Base-by-base conservation (phyloP, 352 stramenopile species). In the Phytophthora aleatoria region DNA sequence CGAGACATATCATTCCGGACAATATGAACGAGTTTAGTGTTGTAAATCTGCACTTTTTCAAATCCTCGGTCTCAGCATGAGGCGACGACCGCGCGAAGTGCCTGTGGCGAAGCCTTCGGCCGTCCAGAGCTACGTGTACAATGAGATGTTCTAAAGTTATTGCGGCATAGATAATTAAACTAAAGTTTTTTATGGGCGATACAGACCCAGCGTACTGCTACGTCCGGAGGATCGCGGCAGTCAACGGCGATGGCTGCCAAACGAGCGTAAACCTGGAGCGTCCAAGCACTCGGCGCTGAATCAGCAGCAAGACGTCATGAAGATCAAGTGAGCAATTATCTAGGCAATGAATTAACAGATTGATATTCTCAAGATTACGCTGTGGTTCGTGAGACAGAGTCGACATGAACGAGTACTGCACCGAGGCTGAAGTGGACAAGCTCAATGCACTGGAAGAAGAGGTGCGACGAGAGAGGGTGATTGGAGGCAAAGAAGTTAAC, bases 51-150 rank as follows among this genome's bases (percentile, higher is more conserved):
- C 39, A 45, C 38, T 41, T 38, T 58, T 30, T 47, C 26, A 43
- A 45, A 49, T 57, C 33, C 7, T 52, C 33, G n/a, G 30, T 56
- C 30, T 55, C 13, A 61, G 15, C 7, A 70, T 70, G 62, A 66
- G 31, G 49, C 62, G 41, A 16, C 30, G 62, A 52, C 83, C 81
- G 4, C 77, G 81, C 2, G 81, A 92, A 53, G 64, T 92, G 50
- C 83, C 83, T 0, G 61, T 87, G 39, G 52, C 64, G 38, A 89
- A 79, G 43, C 83, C 83, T 13, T 92, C 81, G 3, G 61, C 81
- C 12, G 74, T 70, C 39, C 74, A 87, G 50, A 68, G 38, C 52
- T 90, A 85, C 63, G 72, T 88, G 83, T 91, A 50, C 13, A 36
- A 15, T 27, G n/a, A 16, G 1, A 45, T 27, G 16, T 0, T 44